Base-by-base conservation (phyloP, 1,284 basidiomycete genomes). In the Lignosus rhinocerotis region DNA sequence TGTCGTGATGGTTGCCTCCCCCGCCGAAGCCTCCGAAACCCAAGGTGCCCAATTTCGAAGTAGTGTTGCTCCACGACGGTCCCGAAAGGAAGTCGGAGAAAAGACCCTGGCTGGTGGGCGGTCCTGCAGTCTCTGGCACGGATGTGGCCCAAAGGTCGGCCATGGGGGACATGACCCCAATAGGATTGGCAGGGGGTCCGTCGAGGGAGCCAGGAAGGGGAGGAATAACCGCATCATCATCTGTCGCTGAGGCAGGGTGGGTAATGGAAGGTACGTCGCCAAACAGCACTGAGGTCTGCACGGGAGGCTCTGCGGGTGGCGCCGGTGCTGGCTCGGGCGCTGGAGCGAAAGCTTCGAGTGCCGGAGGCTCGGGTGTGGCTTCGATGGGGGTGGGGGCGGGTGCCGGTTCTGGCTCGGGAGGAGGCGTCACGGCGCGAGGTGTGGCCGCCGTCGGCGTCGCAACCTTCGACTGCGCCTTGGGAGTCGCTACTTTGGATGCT, bases 81-180 rank as follows among this genome's bases (percentile, higher is more conserved):
- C 51, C 51, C 43, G 63, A 66, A 46, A 69, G 56, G 64, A 67
- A 68, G 56, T 64, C 59, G 21, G 65, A 67, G 62, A 68, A 69
- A 14, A 55, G 51, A 30, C 66, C 66, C 31, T 48, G 32, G 53
- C 60, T 59, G 11, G 64, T 59, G 30, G 51, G 53, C 39, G 62
- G 51, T 5, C 60, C 60, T 25, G 53, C 43, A 10, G 45, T 45
- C 16, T 58, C 61, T 11, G 64, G 62, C 21, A 61, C 54, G 55
- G 58, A 59, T 12, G 55, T 63, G 33, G 32, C 50, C 59, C 62
- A 65, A 17, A 67, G 59, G 36, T 64, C 63, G 10, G 60, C 63
- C 57, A 67, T 60, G 46, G 58, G 61, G n/a, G 61, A 61, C 63
- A 66, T 59, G 36, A 48, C 55, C 39, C 51, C 58, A 1, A 34